Evolutionary conservation across 495 filamentous ascomycete species (phyloP), one percentile per base, ranked within the genome.

Genomic region (Hypoxylon fuscum): DNA sequence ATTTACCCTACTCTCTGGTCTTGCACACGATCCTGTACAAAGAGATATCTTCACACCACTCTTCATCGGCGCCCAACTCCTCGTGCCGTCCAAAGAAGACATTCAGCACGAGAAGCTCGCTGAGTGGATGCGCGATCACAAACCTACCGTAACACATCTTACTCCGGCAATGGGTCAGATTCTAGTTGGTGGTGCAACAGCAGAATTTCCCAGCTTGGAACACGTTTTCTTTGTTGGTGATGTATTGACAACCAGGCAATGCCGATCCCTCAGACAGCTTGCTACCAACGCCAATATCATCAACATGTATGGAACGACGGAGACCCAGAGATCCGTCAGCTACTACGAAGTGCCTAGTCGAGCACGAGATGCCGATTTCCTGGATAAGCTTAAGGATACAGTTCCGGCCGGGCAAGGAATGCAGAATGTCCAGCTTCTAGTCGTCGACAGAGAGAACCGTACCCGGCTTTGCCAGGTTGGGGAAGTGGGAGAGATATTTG

Each of bases 91-190:
- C 3, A 85, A 85, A 17, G 94, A 96, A 52, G 87, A 93, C 66
- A 98, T 98, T 34, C 85, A 88, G 45, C 90, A 96, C 68, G 93
- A 97, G 74, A 87, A 83, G 57, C 81, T 98, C 15, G 93, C 92
- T 2, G 90, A 96, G 66, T 97, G 95, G 95, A 93, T 97, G 87
- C 81, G 80, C 42, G 83, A 90, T 49, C 84, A 93, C 67, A 76
- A 83, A 48, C 86, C 90, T 11, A 97, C 91, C 12, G 88, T 95
- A 29, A 94, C 93, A 3, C 95, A 97, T 70, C 79, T 98, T 12
- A 98, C 95, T 0, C 95, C 95, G 5, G 95, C 93, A 32, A 92
- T 98, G 93, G 94, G 94, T 46, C 93, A 98, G 68, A 95, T 98
- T 47, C 79, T 98, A 1, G 89, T 96, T 23, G 95, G 94, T 32